Conservation (phyloP, 768 basidiomycete species). For the Leccinum uliginosum region DNA sequence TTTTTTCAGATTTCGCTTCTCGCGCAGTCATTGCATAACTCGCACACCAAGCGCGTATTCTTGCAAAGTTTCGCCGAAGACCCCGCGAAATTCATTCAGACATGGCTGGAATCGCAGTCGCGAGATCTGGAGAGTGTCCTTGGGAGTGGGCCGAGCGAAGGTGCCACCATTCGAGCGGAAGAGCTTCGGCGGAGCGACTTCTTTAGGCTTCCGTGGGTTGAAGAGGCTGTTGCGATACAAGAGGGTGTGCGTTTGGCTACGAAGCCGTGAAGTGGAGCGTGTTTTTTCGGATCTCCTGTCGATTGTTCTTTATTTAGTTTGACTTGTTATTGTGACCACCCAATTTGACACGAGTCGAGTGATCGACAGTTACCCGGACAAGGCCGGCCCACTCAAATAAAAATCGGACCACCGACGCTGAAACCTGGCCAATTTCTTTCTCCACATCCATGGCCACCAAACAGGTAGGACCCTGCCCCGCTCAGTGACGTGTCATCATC, state of each 20-base stretch:
- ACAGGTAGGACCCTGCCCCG: conserved; percentile 41
- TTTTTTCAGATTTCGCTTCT: conserved; percentile 66
- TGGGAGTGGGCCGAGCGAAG: conserved; percentile 82
- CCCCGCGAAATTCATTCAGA: conserved; percentile 78
- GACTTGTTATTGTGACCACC: background rate
- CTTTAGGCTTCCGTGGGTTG: conserved; percentile 90
- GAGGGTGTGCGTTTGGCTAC: conserved; percentile 72
- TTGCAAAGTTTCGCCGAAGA: conserved; percentile 76
- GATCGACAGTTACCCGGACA: conserved; percentile 11
- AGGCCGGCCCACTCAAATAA: conserved; percentile 17
- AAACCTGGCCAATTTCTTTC: background rate
- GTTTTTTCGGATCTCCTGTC: background rate
- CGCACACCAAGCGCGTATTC: conserved; percentile 84
- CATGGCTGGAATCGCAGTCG: conserved; percentile 89
- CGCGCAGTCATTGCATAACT: conserved; percentile 81
- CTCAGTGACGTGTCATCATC: background rate
- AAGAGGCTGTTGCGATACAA: conserved; percentile 80
- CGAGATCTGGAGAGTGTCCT: conserved; percentile 85
- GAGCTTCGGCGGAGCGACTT: conserved; percentile 86
- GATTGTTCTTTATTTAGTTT: background rate
- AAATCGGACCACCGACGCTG: conserved; percentile 11
- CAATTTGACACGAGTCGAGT: background rate
- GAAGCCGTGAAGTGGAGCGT: conserved; percentile 31
- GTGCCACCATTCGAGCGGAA: conserved; percentile 77
- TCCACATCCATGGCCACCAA: conserved; percentile 55